Conservation (phyloP, 2,329 filamentous ascomycete species). For the Xylogone sp. region DNA sequence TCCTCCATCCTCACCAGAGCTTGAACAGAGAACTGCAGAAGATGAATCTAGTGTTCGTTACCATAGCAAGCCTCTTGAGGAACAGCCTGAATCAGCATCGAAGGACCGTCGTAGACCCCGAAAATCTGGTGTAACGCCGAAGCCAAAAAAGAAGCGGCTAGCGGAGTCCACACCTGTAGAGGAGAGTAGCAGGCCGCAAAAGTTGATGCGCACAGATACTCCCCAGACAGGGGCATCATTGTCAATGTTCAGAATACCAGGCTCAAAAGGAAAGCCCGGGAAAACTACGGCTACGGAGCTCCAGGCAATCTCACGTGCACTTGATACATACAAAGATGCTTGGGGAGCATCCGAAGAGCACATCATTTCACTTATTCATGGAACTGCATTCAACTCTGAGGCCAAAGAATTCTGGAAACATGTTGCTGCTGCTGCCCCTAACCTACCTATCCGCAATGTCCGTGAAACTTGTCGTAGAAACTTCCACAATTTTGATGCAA, state of each 20-base stretch:
- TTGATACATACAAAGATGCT: constrained; percentile 42
- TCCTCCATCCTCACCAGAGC: no score
- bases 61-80: no score
- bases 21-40: no score
- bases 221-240: neutral
- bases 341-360: constrained; percentile 38
- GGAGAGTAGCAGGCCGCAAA: neutral
- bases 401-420: constrained; percentile 46
- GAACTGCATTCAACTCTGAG: constrained; percentile 26
- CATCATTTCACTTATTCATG: constrained; percentile 44
- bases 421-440: constrained; percentile 44
- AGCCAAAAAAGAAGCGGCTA: neutral
- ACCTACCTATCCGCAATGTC: constrained; percentile 49
- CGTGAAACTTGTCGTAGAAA: constrained; percentile 55
- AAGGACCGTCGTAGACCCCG: neutral
- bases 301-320: constrained; percentile 9
- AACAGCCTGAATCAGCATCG: neutral
- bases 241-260: neutral
- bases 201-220: neutral
- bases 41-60: no score
- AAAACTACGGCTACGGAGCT: constrained; percentile 2
- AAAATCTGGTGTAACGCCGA: neutral
- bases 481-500: constrained; percentile 62
- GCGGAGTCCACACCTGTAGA: neutral
- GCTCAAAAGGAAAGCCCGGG: neutral